These are phyloP conservation scores for Zanthoxylum bungeanum DNA, from an alignment of 345 rosid genomes.

Conservation along the genomic window DNA sequence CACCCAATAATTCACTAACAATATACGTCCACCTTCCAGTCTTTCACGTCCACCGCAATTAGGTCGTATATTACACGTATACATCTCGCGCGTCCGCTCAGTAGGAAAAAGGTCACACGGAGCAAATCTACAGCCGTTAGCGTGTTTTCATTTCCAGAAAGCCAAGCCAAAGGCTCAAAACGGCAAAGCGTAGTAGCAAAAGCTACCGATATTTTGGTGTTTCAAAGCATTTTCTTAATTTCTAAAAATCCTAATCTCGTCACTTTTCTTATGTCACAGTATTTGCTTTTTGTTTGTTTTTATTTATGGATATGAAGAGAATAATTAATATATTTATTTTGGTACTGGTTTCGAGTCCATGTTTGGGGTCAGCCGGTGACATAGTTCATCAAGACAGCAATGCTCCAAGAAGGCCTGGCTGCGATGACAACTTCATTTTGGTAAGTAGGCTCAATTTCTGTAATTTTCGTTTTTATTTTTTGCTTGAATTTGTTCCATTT, in stretches of 20 bases:
- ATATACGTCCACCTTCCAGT: no score
- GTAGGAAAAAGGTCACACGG: no score
- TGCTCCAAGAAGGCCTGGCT: constrained; percentile 80
- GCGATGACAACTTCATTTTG: constrained; percentile 88
- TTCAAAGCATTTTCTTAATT: constrained; percentile 9
- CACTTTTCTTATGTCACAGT: constrained; percentile 9
- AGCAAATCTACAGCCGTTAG: no score
- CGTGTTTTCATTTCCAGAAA: constrained; percentile 30
- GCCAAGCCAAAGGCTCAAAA: constrained; percentile 18
- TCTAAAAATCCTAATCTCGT: constrained; percentile 12
- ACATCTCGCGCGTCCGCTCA: no score
- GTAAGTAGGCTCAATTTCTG: constrained; percentile 23
- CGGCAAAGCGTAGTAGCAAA: constrained; percentile 16
- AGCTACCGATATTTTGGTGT: constrained; percentile 1
- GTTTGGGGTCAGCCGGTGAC: constrained; percentile 60
- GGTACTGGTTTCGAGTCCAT: constrained; percentile 30
- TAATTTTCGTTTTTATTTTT: background rate
- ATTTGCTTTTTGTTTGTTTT: background rate
- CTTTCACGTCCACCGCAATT: no score
- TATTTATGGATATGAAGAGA: constrained; percentile 13
- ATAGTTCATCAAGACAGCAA: constrained; percentile 84
- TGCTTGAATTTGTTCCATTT: background rate
- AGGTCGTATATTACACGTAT: no score
- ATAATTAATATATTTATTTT: constrained; percentile 13
- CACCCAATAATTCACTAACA: no score